A percentile compares a stretch with the other conserved stretches of the same genome.
phyloP scores from a whole-genome alignment of 441 rosid genomes.

The Populus hybrid region DNA sequence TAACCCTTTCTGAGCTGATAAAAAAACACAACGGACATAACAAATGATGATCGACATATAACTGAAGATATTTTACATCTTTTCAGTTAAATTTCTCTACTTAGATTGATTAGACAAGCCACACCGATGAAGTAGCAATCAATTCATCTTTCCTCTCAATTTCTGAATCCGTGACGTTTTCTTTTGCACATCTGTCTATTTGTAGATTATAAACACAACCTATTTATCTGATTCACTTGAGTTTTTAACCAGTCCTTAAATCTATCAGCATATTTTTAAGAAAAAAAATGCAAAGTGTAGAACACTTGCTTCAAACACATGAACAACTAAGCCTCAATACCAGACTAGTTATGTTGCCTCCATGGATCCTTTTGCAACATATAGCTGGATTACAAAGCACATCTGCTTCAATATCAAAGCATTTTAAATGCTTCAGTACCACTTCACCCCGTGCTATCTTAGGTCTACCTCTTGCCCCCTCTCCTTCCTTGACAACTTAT shows the following conservation, averaged over 20 bases:
- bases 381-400: background rate
- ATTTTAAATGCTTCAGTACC: background rate
- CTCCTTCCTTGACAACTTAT: background rate
- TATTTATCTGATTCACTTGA: background rate
- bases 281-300: background rate
- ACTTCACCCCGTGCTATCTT: background rate
- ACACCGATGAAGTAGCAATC: background rate
- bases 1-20: background rate
- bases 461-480: background rate
- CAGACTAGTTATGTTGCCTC: background rate
- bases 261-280: background rate
- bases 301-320: background rate
- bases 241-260: background rate
- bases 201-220: background rate
- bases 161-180: background rate
- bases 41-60: background rate
- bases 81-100: background rate
- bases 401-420: background rate
- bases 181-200: background rate
- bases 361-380: background rate
- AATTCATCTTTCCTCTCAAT: background rate
- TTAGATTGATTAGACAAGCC: background rate
- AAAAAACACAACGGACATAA: background rate
- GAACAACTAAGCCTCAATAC: background rate
- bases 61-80: background rate